Evolutionary conservation across 768 basidiomycete species (phyloP).

Genomic region (Galerina marginata): DNA sequence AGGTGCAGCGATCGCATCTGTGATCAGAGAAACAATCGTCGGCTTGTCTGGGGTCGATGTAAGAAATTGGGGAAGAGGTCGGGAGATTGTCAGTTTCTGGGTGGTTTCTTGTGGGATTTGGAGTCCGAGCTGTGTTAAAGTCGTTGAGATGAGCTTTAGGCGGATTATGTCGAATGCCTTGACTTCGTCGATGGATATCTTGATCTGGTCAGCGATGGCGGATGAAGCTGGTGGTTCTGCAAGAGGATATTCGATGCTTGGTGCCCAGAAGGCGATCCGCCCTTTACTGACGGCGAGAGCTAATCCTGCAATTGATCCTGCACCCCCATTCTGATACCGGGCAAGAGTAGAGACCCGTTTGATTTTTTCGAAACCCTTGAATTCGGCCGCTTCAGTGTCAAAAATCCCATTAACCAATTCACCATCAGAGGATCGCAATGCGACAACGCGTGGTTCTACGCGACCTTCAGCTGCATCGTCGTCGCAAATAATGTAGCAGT

Average conservation of each 20-base stretch:
- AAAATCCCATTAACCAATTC: conserved; percentile 34
- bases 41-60: conserved; percentile 50
- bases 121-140: conserved; percentile 40
- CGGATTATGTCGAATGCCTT: conserved; percentile 23
- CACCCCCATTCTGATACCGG: conserved; percentile 26
- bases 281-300: conserved; percentile 47
- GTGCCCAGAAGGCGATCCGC: conserved; percentile 58
- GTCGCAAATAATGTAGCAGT: conserved; percentile 35
- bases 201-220: conserved; percentile 15
- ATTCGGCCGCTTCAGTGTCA: conserved; percentile 27
- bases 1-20: conserved; percentile 42
- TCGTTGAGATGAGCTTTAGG: conserved; percentile 32
- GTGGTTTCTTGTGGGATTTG: conserved; percentile 47
- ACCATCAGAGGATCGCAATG: conserved; percentile 27
- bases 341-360: conserved; percentile 37
- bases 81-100: conserved; percentile 28
- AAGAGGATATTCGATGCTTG: conserved; percentile 63
- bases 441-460: conserved; percentile 15
- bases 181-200: conserved; percentile 25
- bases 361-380: conserved; percentile 35
- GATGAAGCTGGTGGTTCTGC: conserved; percentile 40
- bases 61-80: conserved; percentile 67
- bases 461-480: conserved; percentile 10
- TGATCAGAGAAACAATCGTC: conserved; percentile 43
- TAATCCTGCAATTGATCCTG: conserved; percentile 37